A percentile compares a stretch with the other conserved stretches of the same genome.
Conservation (phyloP, 345 rosid genomes). For the Dovyalis caffra region DNA sequence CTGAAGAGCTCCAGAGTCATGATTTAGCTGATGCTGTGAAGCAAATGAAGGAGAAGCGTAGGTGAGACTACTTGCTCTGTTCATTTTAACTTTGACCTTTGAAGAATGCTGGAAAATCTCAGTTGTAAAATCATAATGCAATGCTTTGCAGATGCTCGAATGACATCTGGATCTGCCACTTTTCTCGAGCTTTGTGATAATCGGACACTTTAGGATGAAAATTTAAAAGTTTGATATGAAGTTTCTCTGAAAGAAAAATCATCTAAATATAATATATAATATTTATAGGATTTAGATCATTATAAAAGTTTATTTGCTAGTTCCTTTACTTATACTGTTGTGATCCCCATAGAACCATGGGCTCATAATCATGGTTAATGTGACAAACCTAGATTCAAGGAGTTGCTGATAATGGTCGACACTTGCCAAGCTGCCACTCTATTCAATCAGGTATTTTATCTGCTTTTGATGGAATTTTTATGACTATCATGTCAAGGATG, state of each 20-base stretch:
- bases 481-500: background rate
- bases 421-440: constrained; percentile 99
- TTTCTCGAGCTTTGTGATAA: background rate
- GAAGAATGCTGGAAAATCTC: background rate
- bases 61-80: constrained; percentile 40
- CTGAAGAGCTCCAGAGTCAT: constrained; percentile 97
- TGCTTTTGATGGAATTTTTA: background rate
- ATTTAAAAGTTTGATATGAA: background rate
- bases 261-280: background rate
- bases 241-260: background rate
- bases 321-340: background rate
- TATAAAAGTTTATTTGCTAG: background rate
- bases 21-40: constrained; percentile 99
- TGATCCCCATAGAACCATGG: constrained; percentile 7
- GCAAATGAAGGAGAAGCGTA: constrained; percentile 96
- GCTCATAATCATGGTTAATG: constrained; percentile 17
- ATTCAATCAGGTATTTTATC: constrained; percentile 71
- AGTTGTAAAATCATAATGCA: background rate
- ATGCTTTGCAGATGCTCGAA: constrained; percentile 1
- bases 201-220: background rate
- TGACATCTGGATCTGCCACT: constrained; percentile 9
- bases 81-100: constrained; percentile 14
- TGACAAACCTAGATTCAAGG: constrained; percentile 72
- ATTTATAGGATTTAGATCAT: background rate
- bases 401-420: constrained; percentile 96